phyloP scores from a whole-genome alignment of 2,329 filamentous ascomycete species.

The Xenoacremonium recifei region DNA sequence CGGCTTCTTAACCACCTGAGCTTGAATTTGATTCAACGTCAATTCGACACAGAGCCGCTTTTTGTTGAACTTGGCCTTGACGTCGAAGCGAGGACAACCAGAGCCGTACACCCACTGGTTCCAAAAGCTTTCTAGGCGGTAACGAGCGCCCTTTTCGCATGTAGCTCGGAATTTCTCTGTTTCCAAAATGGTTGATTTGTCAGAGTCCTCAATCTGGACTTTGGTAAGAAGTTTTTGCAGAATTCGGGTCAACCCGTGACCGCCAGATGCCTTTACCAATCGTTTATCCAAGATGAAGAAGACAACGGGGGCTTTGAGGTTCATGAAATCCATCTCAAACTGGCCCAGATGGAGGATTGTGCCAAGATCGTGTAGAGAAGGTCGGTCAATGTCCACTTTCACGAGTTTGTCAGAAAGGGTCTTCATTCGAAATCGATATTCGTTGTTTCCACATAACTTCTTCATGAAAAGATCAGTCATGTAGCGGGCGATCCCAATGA shows the following conservation, averaged over 20 bases:
- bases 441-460: constrained; percentile 88
- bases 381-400: constrained; percentile 76
- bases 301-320: constrained; percentile 84
- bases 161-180: constrained; percentile 74
- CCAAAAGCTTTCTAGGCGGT: constrained; percentile 87
- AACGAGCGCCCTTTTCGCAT: constrained; percentile 86
- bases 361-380: constrained; percentile 80
- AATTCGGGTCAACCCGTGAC: constrained; percentile 81
- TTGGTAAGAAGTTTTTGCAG: constrained; percentile 84
- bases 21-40: constrained; percentile 76
- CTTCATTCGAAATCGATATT: constrained; percentile 90
- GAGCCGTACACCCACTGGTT: constrained; percentile 87
- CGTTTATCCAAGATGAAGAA: constrained; percentile 92
- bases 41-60: constrained; percentile 95
- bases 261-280: constrained; percentile 77
- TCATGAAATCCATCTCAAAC: constrained; percentile 87
- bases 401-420: constrained; percentile 77
- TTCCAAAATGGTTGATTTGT: constrained; percentile 71
- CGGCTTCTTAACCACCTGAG: constrained; percentile 39
- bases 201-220: constrained; percentile 64
- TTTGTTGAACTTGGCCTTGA: constrained; percentile 93
- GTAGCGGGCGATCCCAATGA: constrained; percentile 87
- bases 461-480: constrained; percentile 94
- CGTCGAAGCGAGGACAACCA: constrained; percentile 84
- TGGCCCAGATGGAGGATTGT: constrained; percentile 74